phyloP scores from a whole-genome alignment of 768 basidiomycete genomes.

The Vishniacozyma victoriae region DNA sequence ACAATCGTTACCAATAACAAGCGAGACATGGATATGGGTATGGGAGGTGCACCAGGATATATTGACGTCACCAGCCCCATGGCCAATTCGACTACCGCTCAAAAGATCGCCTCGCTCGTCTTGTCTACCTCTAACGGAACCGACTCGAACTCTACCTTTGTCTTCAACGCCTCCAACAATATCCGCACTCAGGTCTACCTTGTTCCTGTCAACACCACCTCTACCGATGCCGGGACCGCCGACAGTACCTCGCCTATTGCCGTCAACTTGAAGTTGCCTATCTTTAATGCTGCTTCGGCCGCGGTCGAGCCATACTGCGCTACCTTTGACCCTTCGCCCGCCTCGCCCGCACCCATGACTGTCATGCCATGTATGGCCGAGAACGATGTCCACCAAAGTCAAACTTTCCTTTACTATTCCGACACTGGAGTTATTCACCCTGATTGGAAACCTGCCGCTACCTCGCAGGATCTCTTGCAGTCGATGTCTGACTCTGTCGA shows the following conservation, averaged over 20 bases:
- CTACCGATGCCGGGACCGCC: constrained; percentile 8
- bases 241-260: constrained; percentile 18
- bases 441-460: constrained; percentile 49
- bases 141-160: constrained; percentile 46
- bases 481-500: constrained; percentile 22
- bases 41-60: constrained; percentile 38
- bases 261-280: constrained; percentile 52
- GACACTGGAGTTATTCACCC: constrained; percentile 55
- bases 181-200: constrained; percentile 53
- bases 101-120: constrained; percentile 50
- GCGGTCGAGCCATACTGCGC: constrained; percentile 54
- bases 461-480: constrained; percentile 14
- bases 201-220: constrained; percentile 38
- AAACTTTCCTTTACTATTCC: constrained; percentile 58
- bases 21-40: constrained; percentile 12
- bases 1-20: constrained; percentile 14
- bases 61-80: constrained; percentile 46
- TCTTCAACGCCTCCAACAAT: constrained; percentile 54
- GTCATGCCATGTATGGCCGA: constrained; percentile 51
- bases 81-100: constrained; percentile 44
- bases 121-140: constrained; percentile 42
- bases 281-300: constrained; percentile 50
- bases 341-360: constrained; percentile 53
- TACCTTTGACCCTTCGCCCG: constrained; percentile 58
- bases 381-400: constrained; percentile 50